Conservation (phyloP, 140 eudicot genomes). For the Ambrosia hybrid region DNA sequence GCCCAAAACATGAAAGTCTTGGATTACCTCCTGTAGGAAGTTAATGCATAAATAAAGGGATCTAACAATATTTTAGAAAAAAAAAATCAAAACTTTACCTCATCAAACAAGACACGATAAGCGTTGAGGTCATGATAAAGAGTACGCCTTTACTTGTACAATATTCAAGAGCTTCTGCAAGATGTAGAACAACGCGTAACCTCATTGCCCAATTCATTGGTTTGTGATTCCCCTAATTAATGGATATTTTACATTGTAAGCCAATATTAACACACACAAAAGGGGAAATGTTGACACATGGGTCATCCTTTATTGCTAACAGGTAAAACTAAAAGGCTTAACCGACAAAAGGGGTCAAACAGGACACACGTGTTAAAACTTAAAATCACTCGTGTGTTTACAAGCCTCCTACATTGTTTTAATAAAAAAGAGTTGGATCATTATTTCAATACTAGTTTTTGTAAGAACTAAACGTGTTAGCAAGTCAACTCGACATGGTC, state of each 20-base stretch:
- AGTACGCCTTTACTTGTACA: slow-evolving; percentile 64
- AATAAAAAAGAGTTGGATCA: neutral
- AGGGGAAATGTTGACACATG: too few relatives aligned
- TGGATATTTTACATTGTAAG: slow-evolving; percentile 3
- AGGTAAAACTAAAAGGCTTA: neutral
- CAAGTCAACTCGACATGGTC: neutral
- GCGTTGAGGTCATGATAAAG: slow-evolving; percentile 69
- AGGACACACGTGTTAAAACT: neutral
- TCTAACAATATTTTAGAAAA: slow-evolving; percentile 1
- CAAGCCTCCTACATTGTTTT: neutral
- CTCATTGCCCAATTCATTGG: slow-evolving; percentile 86
- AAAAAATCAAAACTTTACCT: slow-evolving; percentile 37
- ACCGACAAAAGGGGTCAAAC: neutral
- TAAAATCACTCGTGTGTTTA: neutral
- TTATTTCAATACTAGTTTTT: neutral
- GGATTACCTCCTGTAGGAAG: slow-evolving; percentile 58
- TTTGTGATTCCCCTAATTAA: slow-evolving; percentile 62
- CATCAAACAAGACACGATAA: slow-evolving; percentile 63
- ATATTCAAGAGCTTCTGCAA: slow-evolving; percentile 71
- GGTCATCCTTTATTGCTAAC: neutral
- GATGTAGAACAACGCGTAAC: slow-evolving; percentile 56
- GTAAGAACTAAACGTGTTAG: neutral
- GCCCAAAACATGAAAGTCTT: slow-evolving; percentile 72
- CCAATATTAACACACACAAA: neutral
- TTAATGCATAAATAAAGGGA: slow-evolving; percentile 9